phyloP scores from a whole-genome alignment of 768 basidiomycete species.

The Daedaleopsis sinensis region DNA sequence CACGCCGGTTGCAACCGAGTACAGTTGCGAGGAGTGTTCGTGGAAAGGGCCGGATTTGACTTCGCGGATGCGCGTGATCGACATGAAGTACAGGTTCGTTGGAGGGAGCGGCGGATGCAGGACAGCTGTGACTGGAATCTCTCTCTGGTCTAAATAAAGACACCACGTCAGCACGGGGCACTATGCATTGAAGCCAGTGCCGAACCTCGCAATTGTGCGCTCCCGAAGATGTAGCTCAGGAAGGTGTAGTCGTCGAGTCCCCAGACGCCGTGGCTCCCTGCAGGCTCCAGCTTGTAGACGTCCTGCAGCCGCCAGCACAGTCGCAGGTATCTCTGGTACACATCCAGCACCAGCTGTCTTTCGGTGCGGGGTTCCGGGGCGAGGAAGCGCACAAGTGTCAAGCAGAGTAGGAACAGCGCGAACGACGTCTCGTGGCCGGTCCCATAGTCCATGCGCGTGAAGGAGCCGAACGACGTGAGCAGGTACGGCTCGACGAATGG shows the following conservation, averaged over 20 bases:
- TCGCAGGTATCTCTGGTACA: constrained; percentile 78
- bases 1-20: constrained; percentile 86
- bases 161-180: background rate
- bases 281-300: constrained; percentile 89
- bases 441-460: constrained; percentile 92
- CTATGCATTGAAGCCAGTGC: background rate
- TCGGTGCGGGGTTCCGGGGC: constrained; percentile 63
- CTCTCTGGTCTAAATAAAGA: constrained; percentile 53
- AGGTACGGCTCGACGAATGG: constrained; percentile 81
- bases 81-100: constrained; percentile 82
- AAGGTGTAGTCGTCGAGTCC: constrained; percentile 93
- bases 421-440: constrained; percentile 96
- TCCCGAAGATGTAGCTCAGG: constrained; percentile 89
- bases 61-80: constrained; percentile 74
- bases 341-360: constrained; percentile 54
- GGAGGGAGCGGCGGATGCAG: constrained; percentile 58
- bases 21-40: constrained; percentile 89
- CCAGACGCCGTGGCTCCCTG: constrained; percentile 98
- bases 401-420: constrained; percentile 71
- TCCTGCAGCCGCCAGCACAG: constrained; percentile 89
- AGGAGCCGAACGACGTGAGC: constrained; percentile 84
- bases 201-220: constrained; percentile 81
- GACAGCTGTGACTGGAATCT: constrained; percentile 65
- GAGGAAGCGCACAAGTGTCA: constrained; percentile 71
- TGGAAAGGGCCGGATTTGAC: constrained; percentile 89